phyloP scores from a whole-genome alignment of 495 filamentous ascomycete species.

The Penicillium samsonianum region DNA sequence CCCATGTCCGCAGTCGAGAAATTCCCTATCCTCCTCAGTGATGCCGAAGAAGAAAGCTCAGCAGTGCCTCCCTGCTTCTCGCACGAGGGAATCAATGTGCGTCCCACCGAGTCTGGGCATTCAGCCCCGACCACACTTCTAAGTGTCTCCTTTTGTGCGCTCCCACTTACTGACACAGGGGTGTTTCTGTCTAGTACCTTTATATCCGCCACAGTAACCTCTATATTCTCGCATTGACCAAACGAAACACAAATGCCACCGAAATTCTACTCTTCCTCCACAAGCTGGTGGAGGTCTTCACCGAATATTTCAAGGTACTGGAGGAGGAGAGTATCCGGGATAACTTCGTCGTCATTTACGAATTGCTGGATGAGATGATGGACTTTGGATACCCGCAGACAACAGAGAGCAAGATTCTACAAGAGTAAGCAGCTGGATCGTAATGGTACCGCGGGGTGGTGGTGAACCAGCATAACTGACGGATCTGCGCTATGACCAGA shows the following conservation, averaged over 20 bases:
- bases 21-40: conserved; percentile 93
- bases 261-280: conserved; percentile 98
- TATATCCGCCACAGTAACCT: conserved; percentile 99
- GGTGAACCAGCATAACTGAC: conserved; percentile 16
- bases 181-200: conserved; percentile 68
- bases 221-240: conserved; percentile 96
- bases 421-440: conserved; percentile 61
- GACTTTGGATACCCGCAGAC: conserved; percentile 99
- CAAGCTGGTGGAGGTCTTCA: conserved; percentile 98
- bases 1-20: conserved; percentile 99
- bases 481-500: conserved; percentile 33
- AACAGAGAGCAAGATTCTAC: conserved; percentile 97
- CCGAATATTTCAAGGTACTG: conserved; percentile 99
- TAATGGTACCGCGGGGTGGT: conserved; percentile 3
- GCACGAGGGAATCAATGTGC: conserved; percentile 95
- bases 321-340: conserved; percentile 99
- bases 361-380: conserved; percentile 99
- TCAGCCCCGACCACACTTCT: conserved; percentile 16
- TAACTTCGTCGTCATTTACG: conserved; percentile 99
- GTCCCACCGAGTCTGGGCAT: conserved; percentile 27
- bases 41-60: conserved; percentile 99
- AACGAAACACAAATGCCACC: conserved; percentile 98
- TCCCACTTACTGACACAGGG: conserved; percentile 19
- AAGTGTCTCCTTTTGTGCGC: conserved; percentile 22
- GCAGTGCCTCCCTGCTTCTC: conserved; percentile 98